phyloP scores from a whole-genome alignment of 495 filamentous ascomycete genomes.

The Delitschia confertaspora region DNA sequence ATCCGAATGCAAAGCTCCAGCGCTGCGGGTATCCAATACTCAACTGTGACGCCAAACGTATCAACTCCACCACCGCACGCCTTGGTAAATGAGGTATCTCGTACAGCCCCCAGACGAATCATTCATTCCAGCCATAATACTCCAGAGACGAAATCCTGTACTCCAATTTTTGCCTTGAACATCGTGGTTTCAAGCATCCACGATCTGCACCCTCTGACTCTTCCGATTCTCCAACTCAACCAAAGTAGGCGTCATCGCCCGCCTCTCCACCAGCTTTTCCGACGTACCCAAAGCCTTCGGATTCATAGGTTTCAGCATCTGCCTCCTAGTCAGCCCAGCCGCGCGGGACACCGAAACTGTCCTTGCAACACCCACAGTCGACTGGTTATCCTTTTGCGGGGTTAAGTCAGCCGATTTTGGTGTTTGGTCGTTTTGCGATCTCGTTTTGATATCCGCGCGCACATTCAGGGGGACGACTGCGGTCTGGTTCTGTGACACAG shows the following conservation, averaged over 20 bases:
- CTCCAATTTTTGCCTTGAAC: no score
- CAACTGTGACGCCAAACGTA: constrained; percentile 16
- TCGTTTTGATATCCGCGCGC: background rate
- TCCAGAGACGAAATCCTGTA: no score
- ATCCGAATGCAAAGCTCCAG: background rate
- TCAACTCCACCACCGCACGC: constrained; percentile 3
- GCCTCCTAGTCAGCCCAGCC: constrained; percentile 1
- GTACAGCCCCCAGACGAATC: background rate
- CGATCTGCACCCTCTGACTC: constrained; percentile 25
- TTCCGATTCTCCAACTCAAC: constrained; percentile 27
- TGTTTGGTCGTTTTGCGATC: constrained; percentile 4
- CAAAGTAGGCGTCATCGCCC: constrained; percentile 23
- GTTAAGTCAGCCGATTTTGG: constrained; percentile 10
- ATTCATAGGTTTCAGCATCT: constrained; percentile 11
- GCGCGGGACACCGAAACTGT: constrained; percentile 20
- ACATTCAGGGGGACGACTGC: constrained; percentile 5
- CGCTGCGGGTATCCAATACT: background rate
- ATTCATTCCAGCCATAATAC: background rate
- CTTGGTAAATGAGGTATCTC: background rate
- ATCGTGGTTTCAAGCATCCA: constrained; percentile 23
- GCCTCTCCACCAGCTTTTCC: constrained; percentile 20
- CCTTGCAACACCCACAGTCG: constrained; percentile 19
- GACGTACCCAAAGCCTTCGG: background rate
- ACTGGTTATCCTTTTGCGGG: background rate
- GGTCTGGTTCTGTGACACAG: background rate